Percentiles rank a stretch among this genome's conserved stretches.
phyloP scores from a whole-genome alignment of 1,139 yeast genomes.

The Suhomyces terraborum region DNA sequence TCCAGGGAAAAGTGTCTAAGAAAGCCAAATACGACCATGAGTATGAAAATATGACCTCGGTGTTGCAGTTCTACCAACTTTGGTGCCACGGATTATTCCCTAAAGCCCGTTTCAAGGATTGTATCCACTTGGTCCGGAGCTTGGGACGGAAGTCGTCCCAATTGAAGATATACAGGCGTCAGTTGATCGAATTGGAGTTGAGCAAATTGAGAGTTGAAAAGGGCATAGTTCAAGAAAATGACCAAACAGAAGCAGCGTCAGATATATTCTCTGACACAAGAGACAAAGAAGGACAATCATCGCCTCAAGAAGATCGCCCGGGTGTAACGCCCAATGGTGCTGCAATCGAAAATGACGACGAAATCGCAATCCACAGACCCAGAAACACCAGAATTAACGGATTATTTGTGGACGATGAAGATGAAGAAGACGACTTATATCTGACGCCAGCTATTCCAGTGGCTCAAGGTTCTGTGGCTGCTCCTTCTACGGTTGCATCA shows the following conservation, averaged over 20 bases:
- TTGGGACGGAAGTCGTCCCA: conserved; percentile 38
- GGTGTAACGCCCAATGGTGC: too few species aligned
- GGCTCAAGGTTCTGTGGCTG: background rate
- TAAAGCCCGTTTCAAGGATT: conserved; percentile 73
- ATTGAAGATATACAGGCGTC: conserved; percentile 39
- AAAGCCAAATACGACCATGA: conserved; percentile 41
- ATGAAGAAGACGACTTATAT: conserved; percentile 26
- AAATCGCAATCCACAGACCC: conserved; percentile 32
- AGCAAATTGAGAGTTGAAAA: conserved; percentile 33
- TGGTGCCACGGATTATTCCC: conserved; percentile 88
- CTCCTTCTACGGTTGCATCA: background rate
- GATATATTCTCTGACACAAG: background rate
- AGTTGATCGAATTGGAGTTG: conserved; percentile 38
- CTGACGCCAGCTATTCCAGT: conserved; percentile 8
- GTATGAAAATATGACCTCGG: conserved; percentile 41
- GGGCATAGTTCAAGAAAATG: conserved; percentile 31
- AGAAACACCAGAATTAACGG: conserved; percentile 20
- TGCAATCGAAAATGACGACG: conserved; percentile 15
- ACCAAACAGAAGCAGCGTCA: background rate
- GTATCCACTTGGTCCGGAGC: conserved; percentile 37
- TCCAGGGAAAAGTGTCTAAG: conserved; percentile 14
- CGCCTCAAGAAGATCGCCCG: too few species aligned
- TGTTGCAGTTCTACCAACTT: conserved; percentile 70
- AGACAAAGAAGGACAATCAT: background rate
- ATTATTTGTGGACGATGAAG: conserved; percentile 35